phyloP scores from a whole-genome alignment of 2,329 filamentous ascomycete species.

The Aspergillus flavus region DNA sequence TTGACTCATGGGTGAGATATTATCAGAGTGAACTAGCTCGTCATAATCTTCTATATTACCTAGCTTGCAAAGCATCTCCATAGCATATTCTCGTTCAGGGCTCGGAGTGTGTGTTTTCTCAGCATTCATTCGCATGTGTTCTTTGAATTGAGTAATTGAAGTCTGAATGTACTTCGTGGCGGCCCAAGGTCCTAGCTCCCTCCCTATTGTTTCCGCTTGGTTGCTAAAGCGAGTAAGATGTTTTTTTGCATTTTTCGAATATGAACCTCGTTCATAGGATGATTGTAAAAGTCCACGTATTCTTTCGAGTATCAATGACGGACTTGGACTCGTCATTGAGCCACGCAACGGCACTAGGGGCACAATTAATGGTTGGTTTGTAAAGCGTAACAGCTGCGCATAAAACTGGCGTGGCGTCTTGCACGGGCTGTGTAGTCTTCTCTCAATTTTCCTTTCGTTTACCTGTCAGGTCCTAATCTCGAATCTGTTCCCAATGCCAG shows the following conservation, averaged over 20 bases:
- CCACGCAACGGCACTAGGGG: not conserved
- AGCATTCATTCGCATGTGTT: not conserved
- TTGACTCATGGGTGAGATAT: not conserved
- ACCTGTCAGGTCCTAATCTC: not conserved
- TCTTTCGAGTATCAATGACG: not conserved
- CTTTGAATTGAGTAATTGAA: not conserved
- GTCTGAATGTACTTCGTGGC: not conserved
- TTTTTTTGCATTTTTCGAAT: not conserved
- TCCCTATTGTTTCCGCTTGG: not conserved
- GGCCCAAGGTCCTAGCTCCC: not conserved
- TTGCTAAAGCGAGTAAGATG: not conserved
- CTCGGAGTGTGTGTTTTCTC: not conserved
- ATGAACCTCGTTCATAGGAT: not conserved
- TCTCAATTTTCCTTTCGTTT: not conserved
- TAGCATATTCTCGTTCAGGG: not conserved
- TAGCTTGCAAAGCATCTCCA: not conserved
- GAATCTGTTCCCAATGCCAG: not conserved
- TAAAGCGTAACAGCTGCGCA: not conserved
- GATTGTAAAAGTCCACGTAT: not conserved
- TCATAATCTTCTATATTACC: not conserved
- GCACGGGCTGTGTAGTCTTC: slow-evolving; percentile 4
- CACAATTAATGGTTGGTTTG: not conserved
- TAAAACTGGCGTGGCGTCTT: slow-evolving; percentile 3
- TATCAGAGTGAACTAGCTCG: not conserved
- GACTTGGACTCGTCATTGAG: not conserved